Base-by-base conservation (phyloP, 1,284 basidiomycete species). In the Porodaedalea pini region DNA sequence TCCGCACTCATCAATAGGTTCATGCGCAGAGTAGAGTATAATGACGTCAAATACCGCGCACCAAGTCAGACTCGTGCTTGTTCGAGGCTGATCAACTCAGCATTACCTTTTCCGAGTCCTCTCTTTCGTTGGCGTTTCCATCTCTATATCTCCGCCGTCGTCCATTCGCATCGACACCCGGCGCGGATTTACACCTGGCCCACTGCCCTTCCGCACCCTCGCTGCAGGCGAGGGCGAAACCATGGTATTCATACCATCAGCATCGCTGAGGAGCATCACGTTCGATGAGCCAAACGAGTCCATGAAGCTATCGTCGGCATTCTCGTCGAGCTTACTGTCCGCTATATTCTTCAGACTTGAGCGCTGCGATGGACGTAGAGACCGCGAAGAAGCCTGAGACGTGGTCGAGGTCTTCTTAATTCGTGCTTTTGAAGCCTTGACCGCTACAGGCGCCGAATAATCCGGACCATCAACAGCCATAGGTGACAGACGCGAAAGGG, bases 271-370 rank as follows among this genome's bases (percentile, higher is more conserved):
- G 3, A 51, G 27, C 2, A 56, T 34, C 1, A 56, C 58, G 25
- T 59, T 54, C 25, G 58, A 54, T 13, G 53, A 56, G 2, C 48
- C 51, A 39, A 59, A 59, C 17, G 58, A 55, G 23, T 54, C 44
- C 13, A 45, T 59, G 23, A 51, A 59, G 47, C 52, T 49, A n/a
- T 59, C 58, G 19, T 56, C 58, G 10, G 52, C 53, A 29, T 59
- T 50, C 40, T 59, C 58, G n/a, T 59, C 58, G 19, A 44, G 29
- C 51, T 43, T 32, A 34, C 36, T 31, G 19, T 50, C 43, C 4
- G 21, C 47, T 8, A 19, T 45, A 19, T 8, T 25, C 7, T 27
- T 7, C 6, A 3, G 17, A 15, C 25, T 31, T 10, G 37, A n/a
- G 29, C 21, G 27, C 7, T n/a, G n/a, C n/a, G n/a, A n/a, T n/a